Percentiles rank a stretch among this genome's conserved stretches.
Evolutionary conservation across 257 asterid genomes (phyloP).

Genomic region (Solanum virginianum): DNA sequence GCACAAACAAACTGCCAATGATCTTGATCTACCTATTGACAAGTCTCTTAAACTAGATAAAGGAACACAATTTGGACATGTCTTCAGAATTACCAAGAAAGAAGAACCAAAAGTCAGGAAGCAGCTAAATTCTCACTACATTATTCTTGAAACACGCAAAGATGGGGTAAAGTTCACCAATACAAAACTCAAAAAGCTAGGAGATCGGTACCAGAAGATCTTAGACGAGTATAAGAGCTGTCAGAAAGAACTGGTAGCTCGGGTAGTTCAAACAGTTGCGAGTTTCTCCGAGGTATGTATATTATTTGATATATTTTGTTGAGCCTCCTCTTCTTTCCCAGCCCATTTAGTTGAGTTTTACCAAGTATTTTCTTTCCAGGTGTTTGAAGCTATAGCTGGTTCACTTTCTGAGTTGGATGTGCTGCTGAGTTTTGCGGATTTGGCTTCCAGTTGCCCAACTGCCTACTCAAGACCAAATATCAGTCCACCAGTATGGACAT

Average conservation of each 20-base stretch:
- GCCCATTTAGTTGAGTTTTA: background rate
- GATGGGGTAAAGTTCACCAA: slow-evolving; percentile 95
- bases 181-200: slow-evolving; percentile 69
- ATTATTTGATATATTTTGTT: background rate
- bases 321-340: background rate
- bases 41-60: slow-evolving; percentile 84
- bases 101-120: slow-evolving; percentile 97
- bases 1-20: slow-evolving; percentile 66
- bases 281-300: slow-evolving; percentile 68
- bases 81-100: slow-evolving; percentile 89
- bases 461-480: slow-evolving; percentile 77
- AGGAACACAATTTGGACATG: slow-evolving; percentile 88
- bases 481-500: slow-evolving; percentile 54
- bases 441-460: slow-evolving; percentile 80
- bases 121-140: slow-evolving; percentile 76
- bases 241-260: slow-evolving; percentile 83
- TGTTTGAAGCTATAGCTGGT: slow-evolving; percentile 69
- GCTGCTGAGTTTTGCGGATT: slow-evolving; percentile 91
- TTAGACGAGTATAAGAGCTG: slow-evolving; percentile 78
- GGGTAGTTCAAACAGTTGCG: slow-evolving; percentile 84
- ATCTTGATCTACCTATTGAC: slow-evolving; percentile 73
- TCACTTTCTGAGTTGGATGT: slow-evolving; percentile 86
- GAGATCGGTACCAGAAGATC: slow-evolving; percentile 81
- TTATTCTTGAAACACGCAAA: slow-evolving; percentile 93
- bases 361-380: slow-evolving; percentile 30